phyloP scores from a whole-genome alignment of 306 rosid genomes.

The Begonia loranthoides region DNA sequence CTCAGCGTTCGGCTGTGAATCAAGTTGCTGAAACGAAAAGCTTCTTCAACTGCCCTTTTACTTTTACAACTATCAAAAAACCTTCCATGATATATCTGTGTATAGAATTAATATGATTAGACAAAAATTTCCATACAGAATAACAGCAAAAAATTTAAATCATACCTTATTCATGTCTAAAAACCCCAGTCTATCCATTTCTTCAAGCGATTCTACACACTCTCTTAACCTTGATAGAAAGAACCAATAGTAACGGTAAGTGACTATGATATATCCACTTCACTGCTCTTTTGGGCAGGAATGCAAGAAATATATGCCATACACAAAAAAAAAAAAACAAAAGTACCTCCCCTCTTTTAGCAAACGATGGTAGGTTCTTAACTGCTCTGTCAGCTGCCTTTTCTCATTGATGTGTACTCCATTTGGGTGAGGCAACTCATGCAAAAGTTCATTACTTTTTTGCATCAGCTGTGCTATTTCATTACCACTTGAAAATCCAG shows the following conservation, averaged over 20 bases:
- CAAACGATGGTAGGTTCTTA: slow-evolving; percentile 42
- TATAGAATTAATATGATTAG: slow-evolving; percentile 17
- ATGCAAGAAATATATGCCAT: slow-evolving; percentile 9
- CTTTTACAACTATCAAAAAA: slow-evolving; percentile 75
- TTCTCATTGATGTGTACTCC: slow-evolving; percentile 24
- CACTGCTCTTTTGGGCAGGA: background rate
- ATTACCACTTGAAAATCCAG: slow-evolving; percentile 27
- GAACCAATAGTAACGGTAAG: slow-evolving; percentile 24
- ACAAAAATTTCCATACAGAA: slow-evolving; percentile 8
- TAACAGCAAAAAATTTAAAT: slow-evolving; percentile 10
- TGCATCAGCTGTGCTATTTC: slow-evolving; percentile 20
- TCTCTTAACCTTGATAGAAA: slow-evolving; percentile 37
- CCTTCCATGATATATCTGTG: slow-evolving; percentile 86
- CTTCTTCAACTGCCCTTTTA: slow-evolving; percentile 74
- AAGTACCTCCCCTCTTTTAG: slow-evolving; percentile 62
- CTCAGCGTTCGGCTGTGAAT: slow-evolving; percentile 77
- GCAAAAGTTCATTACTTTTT: slow-evolving; percentile 15
- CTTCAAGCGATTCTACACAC: slow-evolving; percentile 61
- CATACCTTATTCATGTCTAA: slow-evolving; percentile 91
- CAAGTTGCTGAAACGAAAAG: slow-evolving; percentile 70
- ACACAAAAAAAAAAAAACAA: slow-evolving; percentile 4
- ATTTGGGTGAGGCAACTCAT: slow-evolving; percentile 25
- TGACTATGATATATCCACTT: slow-evolving; percentile 2
- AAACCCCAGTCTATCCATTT: slow-evolving; percentile 51
- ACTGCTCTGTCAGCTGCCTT: slow-evolving; percentile 32